Percentiles rank a stretch among this genome's conserved stretches.
phyloP scores from a whole-genome alignment of 345 rosid species.

The Brassica rapa region DNA sequence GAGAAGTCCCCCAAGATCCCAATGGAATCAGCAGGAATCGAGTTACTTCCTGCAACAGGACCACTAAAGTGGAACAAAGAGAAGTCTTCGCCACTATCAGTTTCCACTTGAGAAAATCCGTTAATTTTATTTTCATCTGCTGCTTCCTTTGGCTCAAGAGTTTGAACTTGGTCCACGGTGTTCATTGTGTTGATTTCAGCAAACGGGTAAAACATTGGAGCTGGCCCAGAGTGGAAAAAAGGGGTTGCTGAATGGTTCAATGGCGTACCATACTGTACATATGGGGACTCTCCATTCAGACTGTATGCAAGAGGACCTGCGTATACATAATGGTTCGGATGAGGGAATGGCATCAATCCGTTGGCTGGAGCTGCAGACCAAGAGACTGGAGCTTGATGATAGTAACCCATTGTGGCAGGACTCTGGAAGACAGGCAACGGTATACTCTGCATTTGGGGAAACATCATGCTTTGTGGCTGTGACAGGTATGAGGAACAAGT shows the following conservation, averaged over 20 bases:
- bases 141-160: slow-evolving; percentile 48
- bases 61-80: slow-evolving; percentile 93
- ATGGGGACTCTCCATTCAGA: slow-evolving; percentile 58
- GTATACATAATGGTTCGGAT: slow-evolving; percentile 64
- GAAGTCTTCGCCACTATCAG: slow-evolving; percentile 51
- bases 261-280: slow-evolving; percentile 65
- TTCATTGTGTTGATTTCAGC: slow-evolving; percentile 50
- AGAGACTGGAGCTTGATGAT: slow-evolving; percentile 74
- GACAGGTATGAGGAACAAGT: slow-evolving; percentile 41
- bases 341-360: slow-evolving; percentile 62
- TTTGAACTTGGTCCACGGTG: slow-evolving; percentile 45
- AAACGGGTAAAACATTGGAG: slow-evolving; percentile 59
- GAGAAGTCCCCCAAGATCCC: slow-evolving; percentile 49
- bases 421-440: slow-evolving; percentile 61
- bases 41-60: slow-evolving; percentile 63
- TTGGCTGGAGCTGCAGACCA: slow-evolving; percentile 71
- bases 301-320: slow-evolving; percentile 61
- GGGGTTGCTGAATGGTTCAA: slow-evolving; percentile 56
- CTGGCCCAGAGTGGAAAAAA: slow-evolving; percentile 47
- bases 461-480: slow-evolving; percentile 48
- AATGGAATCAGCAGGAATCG: slow-evolving; percentile 42
- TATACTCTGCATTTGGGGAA: slow-evolving; percentile 54
- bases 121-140: slow-evolving; percentile 30
- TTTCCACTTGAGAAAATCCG: slow-evolving; percentile 24
- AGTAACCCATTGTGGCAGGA: slow-evolving; percentile 76